Percentiles rank a stretch among this genome's conserved stretches.
phyloP scores from a whole-genome alignment of 176 grass and related monocot species.

The Triticum monococcum region DNA sequence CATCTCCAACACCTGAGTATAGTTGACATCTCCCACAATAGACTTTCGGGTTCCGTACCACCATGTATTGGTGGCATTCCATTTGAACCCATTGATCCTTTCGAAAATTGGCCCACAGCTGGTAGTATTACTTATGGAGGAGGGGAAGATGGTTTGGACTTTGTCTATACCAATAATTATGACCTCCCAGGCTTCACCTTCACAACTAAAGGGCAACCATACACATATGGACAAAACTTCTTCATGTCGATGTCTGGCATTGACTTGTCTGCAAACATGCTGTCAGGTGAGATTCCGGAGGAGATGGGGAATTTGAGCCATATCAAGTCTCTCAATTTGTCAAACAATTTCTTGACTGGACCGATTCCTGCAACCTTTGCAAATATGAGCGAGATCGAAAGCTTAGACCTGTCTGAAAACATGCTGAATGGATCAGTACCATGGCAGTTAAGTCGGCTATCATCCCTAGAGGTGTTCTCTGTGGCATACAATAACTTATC shows the following conservation, averaged over 20 bases:
- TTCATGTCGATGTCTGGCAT: not conserved
- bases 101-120: not conserved
- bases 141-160: no score
- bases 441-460: not conserved
- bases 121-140: not conserved
- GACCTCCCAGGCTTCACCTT: not conserved
- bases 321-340: conserved; percentile 25
- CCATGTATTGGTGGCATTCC: conserved; percentile 22
- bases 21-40: conserved; percentile 20
- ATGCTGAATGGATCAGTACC: conserved; percentile 20
- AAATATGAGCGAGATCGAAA: conserved; percentile 12
- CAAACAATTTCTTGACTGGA: conserved; percentile 3
- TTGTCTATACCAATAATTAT: not conserved
- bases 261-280: conserved; percentile 26
- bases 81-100: not conserved
- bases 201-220: not conserved
- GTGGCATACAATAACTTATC: conserved; percentile 45
- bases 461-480: not conserved
- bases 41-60: not conserved
- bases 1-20: not conserved
- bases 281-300: conserved; percentile 21
- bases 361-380: conserved; percentile 17
- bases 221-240: not conserved
- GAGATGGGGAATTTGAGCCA: conserved; percentile 19
- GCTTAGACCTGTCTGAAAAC: conserved; percentile 41